These are phyloP conservation scores for Mediolabrus comicus DNA, from an alignment of 108 stramenopile genomes.

Conservation along the genomic window DNA sequence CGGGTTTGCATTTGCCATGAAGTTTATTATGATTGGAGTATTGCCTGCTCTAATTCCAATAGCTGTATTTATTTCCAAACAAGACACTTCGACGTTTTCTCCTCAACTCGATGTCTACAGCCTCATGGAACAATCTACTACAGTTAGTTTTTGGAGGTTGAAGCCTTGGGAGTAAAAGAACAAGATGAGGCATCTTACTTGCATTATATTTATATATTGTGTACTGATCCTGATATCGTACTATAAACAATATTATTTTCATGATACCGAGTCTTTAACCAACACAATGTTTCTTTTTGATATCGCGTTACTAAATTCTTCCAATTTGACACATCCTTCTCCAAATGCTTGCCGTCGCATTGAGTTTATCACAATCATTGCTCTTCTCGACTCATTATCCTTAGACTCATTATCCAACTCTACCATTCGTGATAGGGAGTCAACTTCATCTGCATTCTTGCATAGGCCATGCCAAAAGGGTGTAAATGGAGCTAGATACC, in stretches of 20 bases:
- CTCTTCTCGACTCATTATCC: constrained; percentile 13
- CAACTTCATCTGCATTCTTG: constrained; percentile 10
- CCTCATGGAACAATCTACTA: neutral
- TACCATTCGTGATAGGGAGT: constrained; percentile 23
- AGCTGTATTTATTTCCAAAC: neutral
- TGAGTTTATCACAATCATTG: constrained; percentile 34
- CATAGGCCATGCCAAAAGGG: constrained; percentile 30
- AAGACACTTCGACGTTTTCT: neutral
- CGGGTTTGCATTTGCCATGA: neutral
- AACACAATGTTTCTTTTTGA: constrained; percentile 33
- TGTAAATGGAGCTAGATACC: constrained; percentile 25
- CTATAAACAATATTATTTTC: neutral
- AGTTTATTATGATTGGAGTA: neutral
- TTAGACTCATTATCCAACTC: constrained; percentile 30
- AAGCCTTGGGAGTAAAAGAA: neutral
- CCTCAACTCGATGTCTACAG: neutral
- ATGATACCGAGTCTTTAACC: neutral
- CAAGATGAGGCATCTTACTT: neutral
- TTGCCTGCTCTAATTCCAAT: neutral
- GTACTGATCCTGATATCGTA: neutral
- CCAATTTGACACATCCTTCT: constrained; percentile 9
- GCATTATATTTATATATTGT: neutral
- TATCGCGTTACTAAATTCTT: constrained; percentile 18
- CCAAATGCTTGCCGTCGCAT: constrained; percentile 28
- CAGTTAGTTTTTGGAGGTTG: neutral